Base-by-base conservation (phyloP, 139 green algal species). In the Zygnema circumcarinatum region DNA sequence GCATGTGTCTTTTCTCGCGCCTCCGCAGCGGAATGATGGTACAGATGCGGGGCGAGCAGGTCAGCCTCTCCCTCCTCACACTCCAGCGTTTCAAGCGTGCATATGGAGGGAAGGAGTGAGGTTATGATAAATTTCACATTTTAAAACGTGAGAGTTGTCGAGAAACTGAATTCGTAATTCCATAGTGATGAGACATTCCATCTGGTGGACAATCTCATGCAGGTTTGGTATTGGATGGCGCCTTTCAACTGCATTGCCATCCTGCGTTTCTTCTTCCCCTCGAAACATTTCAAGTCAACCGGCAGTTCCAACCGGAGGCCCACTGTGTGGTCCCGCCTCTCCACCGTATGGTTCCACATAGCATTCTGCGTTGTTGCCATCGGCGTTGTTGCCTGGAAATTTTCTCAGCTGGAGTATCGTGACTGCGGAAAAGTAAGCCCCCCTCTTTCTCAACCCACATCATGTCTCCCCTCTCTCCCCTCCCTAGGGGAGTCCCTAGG, bases 161-260 rank as follows among this genome's bases (percentile, higher is more conserved):
- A n/a, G n/a, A n/a, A n/a, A n/a, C n/a, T n/a, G n/a, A n/a, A n/a
- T n/a, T n/a, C n/a, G n/a, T n/a, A n/a, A n/a, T n/a, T n/a, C n/a
- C n/a, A n/a, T n/a, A n/a, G n/a, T n/a, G n/a, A n/a, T n/a, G n/a
- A n/a, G n/a, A n/a, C n/a, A n/a, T n/a, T n/a, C n/a, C n/a, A n/a
- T n/a, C n/a, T n/a, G n/a, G n/a, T n/a, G n/a, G n/a, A n/a, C n/a
- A n/a, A n/a, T n/a, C n/a, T n/a, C n/a, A n/a, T n/a, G 3, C 67
- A 86, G 79, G 47, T 75, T 0, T 89, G 84, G 79, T 89, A 86
- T 42, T 89, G 84, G 84, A 89, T 89, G 84, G 82, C 84, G 1
- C 73, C 38, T 25, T 89, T 80, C 84, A 89, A 89, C 35, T 89
- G 84, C 74, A 88, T 87, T 31, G 84, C 84, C 20, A 86, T 89